Conservation (phyloP, 371 early-diverging fungal genomes). For the Circinella minor region DNA sequence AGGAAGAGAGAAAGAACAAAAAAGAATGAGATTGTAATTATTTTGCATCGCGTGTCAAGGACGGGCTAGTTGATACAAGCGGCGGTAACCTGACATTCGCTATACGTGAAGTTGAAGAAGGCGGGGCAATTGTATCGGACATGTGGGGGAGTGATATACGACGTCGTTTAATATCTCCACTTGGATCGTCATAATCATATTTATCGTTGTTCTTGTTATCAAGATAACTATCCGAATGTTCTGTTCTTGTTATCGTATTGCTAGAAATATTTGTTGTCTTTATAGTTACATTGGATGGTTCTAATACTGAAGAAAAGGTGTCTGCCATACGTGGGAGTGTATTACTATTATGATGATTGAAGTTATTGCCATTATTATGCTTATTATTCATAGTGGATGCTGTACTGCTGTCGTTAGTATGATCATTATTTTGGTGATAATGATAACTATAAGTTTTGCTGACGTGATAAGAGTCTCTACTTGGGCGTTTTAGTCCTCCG, state of each 20-base stretch:
- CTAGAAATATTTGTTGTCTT: too few species aligned
- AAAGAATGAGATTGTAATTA: neutral
- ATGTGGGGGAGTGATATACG: constrained; percentile 1
- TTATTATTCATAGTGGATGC: neutral
- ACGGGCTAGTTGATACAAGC: neutral
- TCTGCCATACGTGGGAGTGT: neutral
- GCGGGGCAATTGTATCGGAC: neutral
- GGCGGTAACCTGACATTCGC: neutral
- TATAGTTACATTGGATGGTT: too few species aligned
- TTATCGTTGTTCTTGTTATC: neutral
- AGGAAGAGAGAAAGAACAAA: neutral
- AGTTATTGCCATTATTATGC: neutral
- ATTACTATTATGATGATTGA: neutral
- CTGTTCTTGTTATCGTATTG: too few species aligned
- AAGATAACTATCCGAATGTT: too few species aligned
- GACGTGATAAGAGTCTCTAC: neutral
- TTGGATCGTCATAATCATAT: neutral
- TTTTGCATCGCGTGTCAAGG: neutral
- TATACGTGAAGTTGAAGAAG: neutral
- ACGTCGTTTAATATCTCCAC: neutral
- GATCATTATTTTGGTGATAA: too few species aligned
- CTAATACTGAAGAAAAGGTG: neutral
- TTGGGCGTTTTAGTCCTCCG: neutral
- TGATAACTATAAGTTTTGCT: too few species aligned
- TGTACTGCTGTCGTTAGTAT: neutral